Conservation (phyloP, 257 asterid genomes). For the Osmanthus fragrans region DNA sequence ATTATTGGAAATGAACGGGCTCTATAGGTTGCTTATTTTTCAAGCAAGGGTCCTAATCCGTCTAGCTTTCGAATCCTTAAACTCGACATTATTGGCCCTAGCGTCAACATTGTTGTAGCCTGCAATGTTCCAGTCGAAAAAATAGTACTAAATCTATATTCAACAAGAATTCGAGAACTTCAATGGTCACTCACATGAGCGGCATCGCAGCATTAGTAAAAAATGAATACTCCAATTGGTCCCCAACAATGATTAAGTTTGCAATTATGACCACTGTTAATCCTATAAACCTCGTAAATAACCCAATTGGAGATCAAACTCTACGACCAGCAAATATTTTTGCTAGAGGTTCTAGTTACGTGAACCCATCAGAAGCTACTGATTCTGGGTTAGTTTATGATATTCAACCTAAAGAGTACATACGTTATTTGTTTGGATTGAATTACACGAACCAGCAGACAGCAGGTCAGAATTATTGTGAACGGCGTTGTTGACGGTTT, state of each 20-base stretch:
- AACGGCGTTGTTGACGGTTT: slow-evolving; percentile 27
- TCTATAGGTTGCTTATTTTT: slow-evolving; percentile 13
- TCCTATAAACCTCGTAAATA: slow-evolving; percentile 15
- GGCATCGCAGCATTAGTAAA: slow-evolving; percentile 41
- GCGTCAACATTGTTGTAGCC: slow-evolving; percentile 27
- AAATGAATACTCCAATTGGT: slow-evolving; percentile 34
- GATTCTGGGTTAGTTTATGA: slow-evolving; percentile 33
- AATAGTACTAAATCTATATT: slow-evolving; percentile 19
- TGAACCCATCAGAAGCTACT: slow-evolving; percentile 25
- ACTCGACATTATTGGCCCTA: too few relatives aligned
- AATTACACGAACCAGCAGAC: slow-evolving; percentile 26
- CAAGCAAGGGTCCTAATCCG: slow-evolving; percentile 25
- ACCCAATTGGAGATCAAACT: slow-evolving; percentile 19
- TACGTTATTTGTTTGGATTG: too few relatives aligned
- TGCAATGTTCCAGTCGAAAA: slow-evolving; percentile 31
- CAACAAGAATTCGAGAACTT: slow-evolving; percentile 18
- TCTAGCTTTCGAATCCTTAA: slow-evolving; percentile 29
- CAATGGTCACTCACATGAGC: slow-evolving; percentile 42
- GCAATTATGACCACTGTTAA: slow-evolving; percentile 46
- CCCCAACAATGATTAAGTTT: slow-evolving; percentile 34
- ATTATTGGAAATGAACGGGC: too few relatives aligned
- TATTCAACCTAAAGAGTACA: too few relatives aligned
- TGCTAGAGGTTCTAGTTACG: slow-evolving; percentile 34
- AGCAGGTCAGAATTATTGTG: slow-evolving; percentile 19
- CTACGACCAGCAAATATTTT: slow-evolving; percentile 9